Conservation (phyloP, 495 filamentous ascomycete genomes). For the Penicillium turbatum region DNA sequence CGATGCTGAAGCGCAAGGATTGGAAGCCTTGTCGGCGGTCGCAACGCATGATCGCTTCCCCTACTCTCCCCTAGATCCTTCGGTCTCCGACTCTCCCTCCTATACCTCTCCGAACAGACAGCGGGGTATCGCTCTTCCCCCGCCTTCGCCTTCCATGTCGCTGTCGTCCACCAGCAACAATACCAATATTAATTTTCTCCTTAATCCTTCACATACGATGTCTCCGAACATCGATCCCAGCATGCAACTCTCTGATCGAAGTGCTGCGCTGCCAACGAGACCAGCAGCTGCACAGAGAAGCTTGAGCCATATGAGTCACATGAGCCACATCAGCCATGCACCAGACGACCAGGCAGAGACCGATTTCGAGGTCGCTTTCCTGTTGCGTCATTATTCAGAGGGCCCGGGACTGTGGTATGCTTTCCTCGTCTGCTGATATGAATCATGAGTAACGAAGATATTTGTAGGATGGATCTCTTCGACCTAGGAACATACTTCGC, state of each 20-base stretch:
- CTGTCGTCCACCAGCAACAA: slow-evolving; percentile 33
- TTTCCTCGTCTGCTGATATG: background rate
- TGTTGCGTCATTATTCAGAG: slow-evolving; percentile 60
- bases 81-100: slow-evolving; percentile 30
- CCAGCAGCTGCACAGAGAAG: slow-evolving; percentile 18
- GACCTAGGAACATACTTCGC: slow-evolving; percentile 58
- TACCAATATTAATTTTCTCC: slow-evolving; percentile 54
- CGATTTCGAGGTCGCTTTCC: slow-evolving; percentile 55
- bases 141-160: slow-evolving; percentile 37
- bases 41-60: slow-evolving; percentile 49
- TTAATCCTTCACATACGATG: slow-evolving; percentile 50
- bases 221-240: slow-evolving; percentile 47
- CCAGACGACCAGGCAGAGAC: slow-evolving; percentile 36
- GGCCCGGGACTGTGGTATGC: slow-evolving; percentile 54
- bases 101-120: slow-evolving; percentile 35
- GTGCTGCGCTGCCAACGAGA: slow-evolving; percentile 28
- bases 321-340: slow-evolving; percentile 10
- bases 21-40: slow-evolving; percentile 55
- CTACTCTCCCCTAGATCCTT: slow-evolving; percentile 31
- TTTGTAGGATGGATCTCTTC: slow-evolving; percentile 59
- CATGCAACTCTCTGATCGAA: slow-evolving; percentile 33
- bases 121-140: slow-evolving; percentile 29
- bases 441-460: slow-evolving; percentile 14
- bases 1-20: slow-evolving; percentile 44
- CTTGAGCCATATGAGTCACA: slow-evolving; percentile 13